Conservation (phyloP, 805 yeast species). For the Saturnispora besseyi region DNA sequence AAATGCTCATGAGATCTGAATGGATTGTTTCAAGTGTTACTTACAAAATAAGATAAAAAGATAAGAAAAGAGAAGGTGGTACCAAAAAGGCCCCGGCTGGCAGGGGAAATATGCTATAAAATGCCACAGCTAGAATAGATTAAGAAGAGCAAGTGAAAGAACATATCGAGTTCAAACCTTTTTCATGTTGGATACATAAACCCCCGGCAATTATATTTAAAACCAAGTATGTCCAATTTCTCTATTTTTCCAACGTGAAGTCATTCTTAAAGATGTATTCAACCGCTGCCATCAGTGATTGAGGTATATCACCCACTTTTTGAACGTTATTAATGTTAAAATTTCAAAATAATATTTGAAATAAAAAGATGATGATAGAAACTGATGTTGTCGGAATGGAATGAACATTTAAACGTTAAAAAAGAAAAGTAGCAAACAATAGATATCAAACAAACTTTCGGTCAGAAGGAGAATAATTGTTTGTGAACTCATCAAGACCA, state of each 20-base stretch:
- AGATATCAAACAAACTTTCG: not conserved
- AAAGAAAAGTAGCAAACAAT: not conserved
- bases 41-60: not conserved
- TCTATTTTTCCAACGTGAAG: not conserved
- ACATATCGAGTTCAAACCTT: too few species aligned
- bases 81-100: too few species aligned
- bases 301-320: not conserved
- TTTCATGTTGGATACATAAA: too few species aligned
- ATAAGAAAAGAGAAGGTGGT: not conserved
- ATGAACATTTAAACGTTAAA: too few species aligned
- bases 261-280: not conserved
- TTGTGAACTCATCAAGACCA: slow-evolving; percentile 6
- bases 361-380: not conserved
- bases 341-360: not conserved
- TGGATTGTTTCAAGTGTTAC: not conserved
- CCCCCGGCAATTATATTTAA: too few species aligned
- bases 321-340: not conserved
- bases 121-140: too few species aligned
- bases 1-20: slow-evolving; percentile 1
- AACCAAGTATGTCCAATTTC: too few species aligned
- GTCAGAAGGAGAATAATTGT: not conserved
- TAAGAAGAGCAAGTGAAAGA: too few species aligned
- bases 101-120: too few species aligned
- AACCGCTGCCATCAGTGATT: slow-evolving; percentile 1
- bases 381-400: too few species aligned